Percentiles rank a stretch among this genome's conserved stretches.
Conservation (phyloP, 2,329 filamentous ascomycete species). For the Aspergillus pseudoterreus region DNA sequence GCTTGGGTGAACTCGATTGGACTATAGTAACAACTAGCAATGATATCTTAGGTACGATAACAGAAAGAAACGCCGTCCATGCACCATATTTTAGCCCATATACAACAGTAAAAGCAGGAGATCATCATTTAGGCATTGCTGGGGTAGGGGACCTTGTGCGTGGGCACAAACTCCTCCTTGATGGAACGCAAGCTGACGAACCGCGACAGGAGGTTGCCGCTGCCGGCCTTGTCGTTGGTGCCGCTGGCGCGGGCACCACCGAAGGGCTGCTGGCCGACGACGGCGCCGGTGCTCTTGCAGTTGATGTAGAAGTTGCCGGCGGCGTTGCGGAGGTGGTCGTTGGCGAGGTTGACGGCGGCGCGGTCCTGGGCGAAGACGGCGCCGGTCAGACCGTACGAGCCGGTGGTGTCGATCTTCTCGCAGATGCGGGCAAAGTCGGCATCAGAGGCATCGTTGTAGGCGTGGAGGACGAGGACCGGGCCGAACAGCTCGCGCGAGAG, state of each 20-base stretch:
- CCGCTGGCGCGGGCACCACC: conserved; percentile 65
- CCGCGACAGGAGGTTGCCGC: conserved; percentile 58
- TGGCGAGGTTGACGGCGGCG: conserved; percentile 31
- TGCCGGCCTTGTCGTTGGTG: conserved; percentile 72
- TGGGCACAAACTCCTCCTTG: conserved; percentile 71
- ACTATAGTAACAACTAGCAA: too few species aligned
- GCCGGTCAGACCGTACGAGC: conserved; percentile 42
- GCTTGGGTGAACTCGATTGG: background rate
- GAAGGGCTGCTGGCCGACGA: conserved; percentile 71
- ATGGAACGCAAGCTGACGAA: conserved; percentile 66
- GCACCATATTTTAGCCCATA: background rate
- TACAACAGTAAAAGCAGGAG: conserved; percentile 9
- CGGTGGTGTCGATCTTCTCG: conserved; percentile 44
- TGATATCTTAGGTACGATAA: too few species aligned
- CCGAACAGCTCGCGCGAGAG: conserved; percentile 79
- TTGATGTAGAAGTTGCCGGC: conserved; percentile 45
- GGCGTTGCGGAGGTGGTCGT: conserved; percentile 34
- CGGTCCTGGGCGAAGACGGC: conserved; percentile 41
- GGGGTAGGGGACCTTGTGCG: conserved; percentile 62
- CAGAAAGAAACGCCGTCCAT: too few species aligned
- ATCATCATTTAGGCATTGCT: conserved; percentile 61
- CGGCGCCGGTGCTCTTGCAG: conserved; percentile 60
- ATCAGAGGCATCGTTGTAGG: conserved; percentile 67
- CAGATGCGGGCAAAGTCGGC: conserved; percentile 59
- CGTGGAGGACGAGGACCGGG: conserved; percentile 68